A percentile compares a stretch with the other conserved stretches of the same genome.
phyloP scores from a whole-genome alignment of 345 rosid species.

The Cochlearia excelsa region DNA sequence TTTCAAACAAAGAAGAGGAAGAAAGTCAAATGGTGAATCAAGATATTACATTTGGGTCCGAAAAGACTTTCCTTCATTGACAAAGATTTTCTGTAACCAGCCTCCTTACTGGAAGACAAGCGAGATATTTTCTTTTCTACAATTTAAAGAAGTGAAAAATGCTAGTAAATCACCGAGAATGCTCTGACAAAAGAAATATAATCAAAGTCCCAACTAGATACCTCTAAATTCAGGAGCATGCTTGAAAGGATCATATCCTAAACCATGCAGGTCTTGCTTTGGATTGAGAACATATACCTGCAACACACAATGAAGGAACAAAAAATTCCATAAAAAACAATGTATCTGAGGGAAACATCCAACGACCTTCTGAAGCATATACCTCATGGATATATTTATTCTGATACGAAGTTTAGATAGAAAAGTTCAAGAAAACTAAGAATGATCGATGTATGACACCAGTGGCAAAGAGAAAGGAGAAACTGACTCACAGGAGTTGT shows the following conservation, averaged over 20 bases:
- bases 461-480: slow-evolving; percentile 24
- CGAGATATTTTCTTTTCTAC: slow-evolving; percentile 73
- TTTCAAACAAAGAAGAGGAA: slow-evolving; percentile 7
- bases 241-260: slow-evolving; percentile 90
- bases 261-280: slow-evolving; percentile 85
- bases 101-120: slow-evolving; percentile 46
- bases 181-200: slow-evolving; percentile 19
- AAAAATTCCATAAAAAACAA: slow-evolving; percentile 9
- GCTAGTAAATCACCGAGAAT: slow-evolving; percentile 24
- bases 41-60: slow-evolving; percentile 71
- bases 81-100: slow-evolving; percentile 48
- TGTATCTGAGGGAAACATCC: slow-evolving; percentile 7
- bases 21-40: slow-evolving; percentile 18
- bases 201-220: slow-evolving; percentile 35
- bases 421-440: background rate
- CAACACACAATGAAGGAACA: slow-evolving; percentile 26
- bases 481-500: slow-evolving; percentile 67
- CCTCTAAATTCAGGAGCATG: slow-evolving; percentile 99
- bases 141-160: slow-evolving; percentile 20
- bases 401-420: slow-evolving; percentile 4
- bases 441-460: slow-evolving; percentile 9
- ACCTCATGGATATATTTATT: slow-evolving; percentile 4
- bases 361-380: slow-evolving; percentile 5
- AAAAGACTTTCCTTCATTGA: slow-evolving; percentile 66
- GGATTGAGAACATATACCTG: slow-evolving; percentile 77